Base-by-base conservation (phyloP, 1,284 basidiomycete genomes). In the Retiboletus fuscus region DNA sequence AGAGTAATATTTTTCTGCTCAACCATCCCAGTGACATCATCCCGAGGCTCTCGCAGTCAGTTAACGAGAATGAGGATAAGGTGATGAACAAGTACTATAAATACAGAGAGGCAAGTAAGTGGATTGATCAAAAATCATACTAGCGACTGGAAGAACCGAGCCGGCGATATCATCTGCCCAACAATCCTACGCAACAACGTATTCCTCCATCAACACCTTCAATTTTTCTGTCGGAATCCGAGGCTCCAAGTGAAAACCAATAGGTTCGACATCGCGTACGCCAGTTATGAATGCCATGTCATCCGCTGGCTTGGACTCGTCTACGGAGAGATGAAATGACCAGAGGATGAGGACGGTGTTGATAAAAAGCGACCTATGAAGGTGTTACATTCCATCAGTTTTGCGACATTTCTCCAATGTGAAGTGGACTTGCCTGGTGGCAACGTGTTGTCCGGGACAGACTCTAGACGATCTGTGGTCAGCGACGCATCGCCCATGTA, bases 371-470 rank as follows among this genome's bases (percentile, higher is more conserved):
- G 69, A 78, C 30, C 68, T 75, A 47, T 47, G 18, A 47, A 55
- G 28, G 24, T 5, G 12, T 46, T 30, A n/a, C 10, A 24, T 39
- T 41, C 34, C 16, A 18, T 75, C 28, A 69, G 60, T 12, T 34
- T 24, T 4, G 18, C 13, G 24, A 39, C 2, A 1, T 47, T 57
- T n/a, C 24, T 8, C 24, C 13, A 12, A 41, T 2, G 39, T 26
- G 16, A 18, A 30, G 16, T 12, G 24, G 5, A 70, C 75, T 67
- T 67, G 41, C 69, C 63, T 68, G 20, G n/a, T 61, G 6, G 67
- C 67, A 41, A 73, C 15, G n/a, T 75, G 63, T 51, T 73, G 72
- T 47, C 70, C 75, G 1, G 77, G 75, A 43, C 74, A 74, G 22
- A 69, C 62, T 7, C 69, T 76, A 41, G 24, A 68, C 5, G 26